Percentiles rank a stretch among this genome's conserved stretches.
These are phyloP conservation scores for Tetrapisispora namnaoensis DNA, from an alignment of 805 yeast species.

Conservation along the genomic window DNA sequence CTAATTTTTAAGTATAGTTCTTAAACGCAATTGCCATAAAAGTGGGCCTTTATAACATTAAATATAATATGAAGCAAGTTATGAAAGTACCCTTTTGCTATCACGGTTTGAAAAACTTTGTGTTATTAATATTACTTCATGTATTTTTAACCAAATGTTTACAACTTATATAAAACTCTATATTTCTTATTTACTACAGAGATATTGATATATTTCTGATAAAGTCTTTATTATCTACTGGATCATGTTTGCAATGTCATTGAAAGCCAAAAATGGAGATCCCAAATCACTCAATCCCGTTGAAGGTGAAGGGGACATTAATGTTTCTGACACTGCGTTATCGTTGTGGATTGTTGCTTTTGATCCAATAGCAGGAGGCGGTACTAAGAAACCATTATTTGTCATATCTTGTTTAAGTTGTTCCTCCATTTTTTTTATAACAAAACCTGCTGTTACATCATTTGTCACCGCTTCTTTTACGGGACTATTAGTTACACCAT, in stretches of 20 bases:
- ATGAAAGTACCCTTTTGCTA: too few species aligned
- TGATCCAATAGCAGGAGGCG: conserved; percentile 4
- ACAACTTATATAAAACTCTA: neutral
- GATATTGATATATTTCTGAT: neutral
- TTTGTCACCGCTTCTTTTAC: conserved; percentile 18
- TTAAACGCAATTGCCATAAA: too few species aligned
- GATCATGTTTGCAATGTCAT: neutral
- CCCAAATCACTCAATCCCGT: conserved; percentile 25
- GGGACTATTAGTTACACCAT: conserved; percentile 14
- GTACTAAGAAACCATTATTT: conserved; percentile 13
- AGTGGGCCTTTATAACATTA: too few species aligned
- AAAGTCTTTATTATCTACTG: neutral
- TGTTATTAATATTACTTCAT: too few species aligned
- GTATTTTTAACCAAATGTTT: too few species aligned
- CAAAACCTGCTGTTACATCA: conserved; percentile 13
- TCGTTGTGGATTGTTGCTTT: neutral
- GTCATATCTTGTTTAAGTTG: conserved; percentile 17
- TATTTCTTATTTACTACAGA: neutral
- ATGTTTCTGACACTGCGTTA: neutral
- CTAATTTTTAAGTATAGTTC: too few species aligned
- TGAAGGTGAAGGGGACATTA: conserved; percentile 13
- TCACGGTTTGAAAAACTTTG: too few species aligned
- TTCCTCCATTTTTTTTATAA: conserved; percentile 20
- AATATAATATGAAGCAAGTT: too few species aligned
- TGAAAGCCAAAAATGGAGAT: conserved; percentile 3